Evolutionary conservation across 163 green algal species (phyloP), one percentile per base, ranked within the genome.

Genomic region (Scenedesmus sp.): DNA sequence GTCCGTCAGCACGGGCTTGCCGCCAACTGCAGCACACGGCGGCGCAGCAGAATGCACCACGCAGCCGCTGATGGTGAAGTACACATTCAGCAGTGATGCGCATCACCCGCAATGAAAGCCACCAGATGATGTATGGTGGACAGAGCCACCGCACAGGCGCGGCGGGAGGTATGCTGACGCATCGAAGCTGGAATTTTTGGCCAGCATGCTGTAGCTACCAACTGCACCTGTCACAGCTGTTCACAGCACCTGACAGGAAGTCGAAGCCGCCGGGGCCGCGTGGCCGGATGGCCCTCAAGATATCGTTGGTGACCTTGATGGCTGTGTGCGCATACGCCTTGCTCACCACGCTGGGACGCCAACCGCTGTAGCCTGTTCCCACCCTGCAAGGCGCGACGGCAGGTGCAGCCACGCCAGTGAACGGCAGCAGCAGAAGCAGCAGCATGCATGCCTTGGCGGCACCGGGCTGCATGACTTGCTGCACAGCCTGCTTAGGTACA

Each of bases 1-100:
- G 37, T 87, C 82, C 26, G 82, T 87, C 82, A 87, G 49, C 33
- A 87, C 82, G 37, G 82, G 82, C 82, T 87, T 87, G 51, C 82
- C 82, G 37, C 53, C 51, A 33, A 87, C 82, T 78, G 82, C 82
- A 87, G 78, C 15, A 24, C 42, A 59, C 40, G n/a, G n/a, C n/a
- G n/a, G 24, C 37, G 80, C 80, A 83, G 37, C 37, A 59, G 40
- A 22, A 81, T n/a, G n/a, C 30, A 81, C 13, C 6, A 18, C 12
- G 65, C 49, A 56, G 10, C 7, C 49, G 49, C 49, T 18, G 49
- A 10, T 56, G 56, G 49, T 13, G 49, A 12, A 56, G 49, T 13
- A 65, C 42, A 53, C 35, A 15, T 4, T 68, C 0, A 72, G 33
- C 43, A 51, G 43, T 35, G 33, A 72, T 13, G 13, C 49, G 49